Base-by-base conservation (phyloP, 2,329 filamentous ascomycete genomes). In the Talaromyces sp. region DNA sequence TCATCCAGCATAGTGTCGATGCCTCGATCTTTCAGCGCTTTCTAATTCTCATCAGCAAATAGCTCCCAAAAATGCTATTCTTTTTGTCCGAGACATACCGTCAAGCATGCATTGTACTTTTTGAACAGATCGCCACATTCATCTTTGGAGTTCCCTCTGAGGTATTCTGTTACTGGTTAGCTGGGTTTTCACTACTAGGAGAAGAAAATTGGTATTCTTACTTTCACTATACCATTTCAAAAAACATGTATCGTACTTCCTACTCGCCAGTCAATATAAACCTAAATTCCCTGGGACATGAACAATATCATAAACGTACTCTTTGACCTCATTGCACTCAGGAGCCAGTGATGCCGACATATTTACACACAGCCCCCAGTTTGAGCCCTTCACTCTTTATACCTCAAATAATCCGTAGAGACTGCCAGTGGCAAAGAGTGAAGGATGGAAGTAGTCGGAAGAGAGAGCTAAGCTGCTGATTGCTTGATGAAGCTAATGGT, bases 161-260 rank as follows among this genome's bases (percentile, higher is more conserved):
- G 86, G 72, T 96, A 99, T 77, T 97, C 95, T 95, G 66, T 59
- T 34, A 55, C 55, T n/a, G 16, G 60, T 66, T 56, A 69, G 68
- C 57, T 57, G 47, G 50, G 6, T 63, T 57, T 6, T 52, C 40
- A 23, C 23, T 58, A 61, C 62, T 57, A 28, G 7, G 52, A 2
- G 6, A 51, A 57, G 23, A 18, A 56, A 36, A 52, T 14, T 1
- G 18, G 36, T 18, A 31, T 57, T 59, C 30, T 66, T 82, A 97
- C 95, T 98, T 79, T 99, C 95, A 73, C 93, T 97, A 77, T 99
- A 99, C 95, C 95, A 99, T 79, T 96, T 98, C 66, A 99, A 81
- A 75, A 99, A 99, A 79, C 95, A 99, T 58, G 89, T 93, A 76
- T 99, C 95, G 74, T 99, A 99, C 69, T 89, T 91, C 75, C 93